phyloP scores from a whole-genome alignment of 2,329 filamentous ascomycete genomes.

The Parastagonospora avenae region DNA sequence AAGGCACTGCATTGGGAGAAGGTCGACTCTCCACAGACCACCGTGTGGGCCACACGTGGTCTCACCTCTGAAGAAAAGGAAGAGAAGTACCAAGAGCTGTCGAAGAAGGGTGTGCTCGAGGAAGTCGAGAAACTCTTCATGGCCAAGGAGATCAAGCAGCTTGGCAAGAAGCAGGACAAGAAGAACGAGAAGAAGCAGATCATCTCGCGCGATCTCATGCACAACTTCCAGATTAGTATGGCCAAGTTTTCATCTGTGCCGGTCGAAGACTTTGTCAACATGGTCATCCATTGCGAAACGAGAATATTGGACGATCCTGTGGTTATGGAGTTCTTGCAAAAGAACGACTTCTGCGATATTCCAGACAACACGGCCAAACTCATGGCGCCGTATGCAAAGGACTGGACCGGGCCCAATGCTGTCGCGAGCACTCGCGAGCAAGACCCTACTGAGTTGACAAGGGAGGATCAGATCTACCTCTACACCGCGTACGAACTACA shows the following conservation, averaged over 20 bases:
- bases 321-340: conserved; percentile 95
- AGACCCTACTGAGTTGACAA: conserved; percentile 84
- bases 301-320: conserved; percentile 87
- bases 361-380: conserved; percentile 88
- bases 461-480: conserved; percentile 94
- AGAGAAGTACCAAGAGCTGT: conserved; percentile 93
- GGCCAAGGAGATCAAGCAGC: conserved; percentile 92
- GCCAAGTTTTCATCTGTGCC: conserved; percentile 88
- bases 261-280: conserved; percentile 83
- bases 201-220: conserved; percentile 79
- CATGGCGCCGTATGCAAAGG: conserved; percentile 93
- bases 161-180: conserved; percentile 73
- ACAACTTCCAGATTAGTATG: conserved; percentile 71
- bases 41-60: conserved; percentile 88
- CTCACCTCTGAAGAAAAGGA: conserved; percentile 88
- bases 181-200: conserved; percentile 98
- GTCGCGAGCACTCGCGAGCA: conserved; percentile 77
- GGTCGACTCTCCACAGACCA: conserved; percentile 88
- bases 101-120: conserved; percentile 91
- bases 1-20: conserved; percentile 99
- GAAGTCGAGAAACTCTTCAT: conserved; percentile 97
- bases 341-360: conserved; percentile 89
- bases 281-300: conserved; percentile 93
- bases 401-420: conserved; percentile 91
- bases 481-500: conserved; percentile 92